A percentile compares a stretch with the other conserved stretches of the same genome.
Conservation (phyloP, 1,284 basidiomycete species). For the Cutaneotrichosporon curvatum region DNA sequence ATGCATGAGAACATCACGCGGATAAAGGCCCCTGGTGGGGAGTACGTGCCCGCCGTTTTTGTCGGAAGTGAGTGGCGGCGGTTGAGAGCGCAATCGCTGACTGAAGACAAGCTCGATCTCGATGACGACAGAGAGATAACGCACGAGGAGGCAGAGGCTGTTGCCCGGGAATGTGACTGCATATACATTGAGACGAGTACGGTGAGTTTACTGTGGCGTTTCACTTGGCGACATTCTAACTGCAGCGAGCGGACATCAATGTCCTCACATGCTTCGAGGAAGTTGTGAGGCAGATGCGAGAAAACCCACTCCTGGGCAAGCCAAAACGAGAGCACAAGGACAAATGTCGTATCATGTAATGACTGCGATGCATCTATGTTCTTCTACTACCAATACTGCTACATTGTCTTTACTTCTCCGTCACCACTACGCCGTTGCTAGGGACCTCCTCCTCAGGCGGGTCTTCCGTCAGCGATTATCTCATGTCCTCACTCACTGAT, state of each 20-base stretch:
- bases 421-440: background rate
- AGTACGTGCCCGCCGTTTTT: slow-evolving; percentile 28
- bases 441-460: slow-evolving; percentile 2
- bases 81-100: background rate
- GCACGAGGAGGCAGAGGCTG: slow-evolving; percentile 13
- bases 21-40: slow-evolving; percentile 20
- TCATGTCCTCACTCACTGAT: slow-evolving; percentile 5
- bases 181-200: slow-evolving; percentile 33
- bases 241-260: slow-evolving; percentile 19
- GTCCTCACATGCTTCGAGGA: slow-evolving; percentile 23
- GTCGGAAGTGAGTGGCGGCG: slow-evolving; percentile 33
- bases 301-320: background rate
- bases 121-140: slow-evolving; percentile 27
- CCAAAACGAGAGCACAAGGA: slow-evolving; percentile 2
- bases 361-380: no score
- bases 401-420: no score
- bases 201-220: slow-evolving; percentile 22
- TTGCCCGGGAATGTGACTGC: slow-evolving; percentile 21
- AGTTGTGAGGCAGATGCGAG: slow-evolving; percentile 25
- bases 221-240: background rate
- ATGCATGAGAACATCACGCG: slow-evolving; percentile 27
- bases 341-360: slow-evolving; percentile 25
- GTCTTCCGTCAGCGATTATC: background rate
- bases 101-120: slow-evolving; percentile 35
- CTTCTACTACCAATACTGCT: no score